phyloP scores from a whole-genome alignment of 164 flowering plant genomes.

The Stephania yunnanensis region DNA sequence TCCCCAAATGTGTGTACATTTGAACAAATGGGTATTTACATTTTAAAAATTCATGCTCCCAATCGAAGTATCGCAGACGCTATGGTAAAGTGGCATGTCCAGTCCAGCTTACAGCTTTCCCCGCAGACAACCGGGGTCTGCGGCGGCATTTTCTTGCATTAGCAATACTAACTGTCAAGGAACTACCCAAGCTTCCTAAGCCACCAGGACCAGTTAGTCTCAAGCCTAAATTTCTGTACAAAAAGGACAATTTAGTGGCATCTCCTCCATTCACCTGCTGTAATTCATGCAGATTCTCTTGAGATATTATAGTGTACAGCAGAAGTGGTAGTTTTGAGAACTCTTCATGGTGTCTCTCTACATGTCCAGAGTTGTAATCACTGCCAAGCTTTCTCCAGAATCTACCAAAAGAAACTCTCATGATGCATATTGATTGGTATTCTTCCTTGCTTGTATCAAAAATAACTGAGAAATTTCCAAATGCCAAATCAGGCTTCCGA shows the following conservation, averaged over 20 bases:
- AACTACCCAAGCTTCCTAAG: conserved; percentile 33
- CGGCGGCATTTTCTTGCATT: conserved; percentile 45
- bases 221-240: conserved; percentile 42
- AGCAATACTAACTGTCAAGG: conserved; percentile 45
- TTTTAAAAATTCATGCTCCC: conserved; percentile 1
- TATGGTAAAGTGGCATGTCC: conserved; percentile 3
- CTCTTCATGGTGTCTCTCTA: conserved; percentile 13
- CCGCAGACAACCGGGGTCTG: conserved; percentile 24
- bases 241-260: conserved; percentile 33
- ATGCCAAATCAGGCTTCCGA: conserved; percentile 58
- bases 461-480: conserved; percentile 59
- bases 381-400: conserved; percentile 12
- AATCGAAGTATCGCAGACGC: conserved; percentile 8
- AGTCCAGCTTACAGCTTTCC: conserved; percentile 16
- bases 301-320: conserved; percentile 54
- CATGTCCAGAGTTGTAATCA: conserved; percentile 17
- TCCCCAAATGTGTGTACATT: conserved; percentile 3
- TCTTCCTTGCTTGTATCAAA: conserved; percentile 51
- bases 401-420: conserved; percentile 51
- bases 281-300: conserved; percentile 51
- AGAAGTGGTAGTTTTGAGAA: conserved; percentile 27
- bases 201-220: conserved; percentile 58
- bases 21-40: conserved; percentile 6
- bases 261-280: conserved; percentile 39
- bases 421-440: conserved; percentile 52